A percentile compares a stretch with the other conserved stretches of the same genome.
Evolutionary conservation across 2,329 filamentous ascomycete genomes (phyloP).

Genomic region (Ophiostoma sp.): DNA sequence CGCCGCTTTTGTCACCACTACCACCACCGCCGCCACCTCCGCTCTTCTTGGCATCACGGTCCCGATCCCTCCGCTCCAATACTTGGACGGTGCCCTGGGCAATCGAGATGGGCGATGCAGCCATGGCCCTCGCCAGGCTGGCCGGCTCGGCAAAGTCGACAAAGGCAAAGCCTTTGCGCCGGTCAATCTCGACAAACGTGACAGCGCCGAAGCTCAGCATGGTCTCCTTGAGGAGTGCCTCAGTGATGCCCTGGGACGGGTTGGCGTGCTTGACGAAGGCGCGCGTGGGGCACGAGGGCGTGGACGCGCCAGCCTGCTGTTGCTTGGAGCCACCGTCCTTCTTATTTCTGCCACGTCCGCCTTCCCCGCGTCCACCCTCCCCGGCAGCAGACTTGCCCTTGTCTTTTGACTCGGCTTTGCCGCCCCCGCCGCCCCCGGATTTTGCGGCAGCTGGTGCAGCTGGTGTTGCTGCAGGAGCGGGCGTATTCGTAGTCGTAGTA

Average conservation of each 20-base stretch:
- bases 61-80: slow-evolving; percentile 74
- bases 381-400: slow-evolving; percentile 8
- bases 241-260: slow-evolving; percentile 87
- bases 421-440: background rate
- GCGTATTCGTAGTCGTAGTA: slow-evolving; percentile 30
- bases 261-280: slow-evolving; percentile 83
- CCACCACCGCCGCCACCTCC: background rate
- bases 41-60: slow-evolving; percentile 44
- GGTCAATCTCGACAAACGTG: slow-evolving; percentile 84
- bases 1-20: background rate
- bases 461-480: background rate
- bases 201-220: slow-evolving; percentile 74
- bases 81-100: slow-evolving; percentile 86
- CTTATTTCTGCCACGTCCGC: background rate
- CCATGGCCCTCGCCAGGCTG: slow-evolving; percentile 73
- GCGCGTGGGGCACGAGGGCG: slow-evolving; percentile 55
- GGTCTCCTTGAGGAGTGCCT: slow-evolving; percentile 71
- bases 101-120: slow-evolving; percentile 77
- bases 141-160: slow-evolving; percentile 79
- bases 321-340: background rate
- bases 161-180: slow-evolving; percentile 92
- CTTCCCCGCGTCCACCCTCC: background rate
- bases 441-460: background rate
- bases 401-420: background rate
- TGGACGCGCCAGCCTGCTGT: slow-evolving; percentile 8